A percentile compares a stretch with the other conserved stretches of the same genome.
Evolutionary conservation across 768 basidiomycete species (phyloP).

Genomic region (Lactarius sp.): DNA sequence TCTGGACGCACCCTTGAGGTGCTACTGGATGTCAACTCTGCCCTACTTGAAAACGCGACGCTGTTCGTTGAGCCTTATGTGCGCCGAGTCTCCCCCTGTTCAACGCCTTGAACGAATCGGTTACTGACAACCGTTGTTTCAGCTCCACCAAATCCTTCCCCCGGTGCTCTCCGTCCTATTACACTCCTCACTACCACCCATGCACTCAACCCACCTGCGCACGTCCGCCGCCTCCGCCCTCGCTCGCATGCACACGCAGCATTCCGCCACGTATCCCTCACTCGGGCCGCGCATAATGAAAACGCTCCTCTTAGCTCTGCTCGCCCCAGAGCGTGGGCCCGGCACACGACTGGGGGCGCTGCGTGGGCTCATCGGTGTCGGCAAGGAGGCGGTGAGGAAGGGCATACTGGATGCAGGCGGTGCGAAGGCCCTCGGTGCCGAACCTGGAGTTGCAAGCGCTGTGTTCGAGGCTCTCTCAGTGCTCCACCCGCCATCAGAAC

Average conservation of each 20-base stretch:
- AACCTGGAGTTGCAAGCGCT: constrained; percentile 50
- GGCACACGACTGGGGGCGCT: constrained; percentile 90
- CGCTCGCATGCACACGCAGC: constrained; percentile 71
- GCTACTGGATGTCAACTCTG: constrained; percentile 77
- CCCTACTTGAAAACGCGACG: constrained; percentile 79
- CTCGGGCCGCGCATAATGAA: constrained; percentile 89
- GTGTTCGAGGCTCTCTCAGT: constrained; percentile 63
- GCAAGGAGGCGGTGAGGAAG: constrained; percentile 78
- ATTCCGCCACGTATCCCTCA: constrained; percentile 85
- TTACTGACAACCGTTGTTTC: not conserved
- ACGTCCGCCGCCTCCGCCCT: constrained; percentile 80
- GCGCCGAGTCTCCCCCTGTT: constrained; percentile 30
- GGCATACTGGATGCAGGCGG: constrained; percentile 80
- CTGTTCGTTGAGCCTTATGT: constrained; percentile 97
- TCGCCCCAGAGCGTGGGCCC: constrained; percentile 62
- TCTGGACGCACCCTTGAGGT: constrained; percentile 75
- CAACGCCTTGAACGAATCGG: not conserved
- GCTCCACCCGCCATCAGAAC: constrained; percentile 52
- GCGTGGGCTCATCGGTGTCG: constrained; percentile 78
- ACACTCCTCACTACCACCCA: constrained; percentile 74
- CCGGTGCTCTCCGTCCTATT: constrained; percentile 88
- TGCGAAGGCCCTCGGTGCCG: constrained; percentile 66
- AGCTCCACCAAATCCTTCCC: constrained; percentile 96
- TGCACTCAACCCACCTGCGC: constrained; percentile 68
- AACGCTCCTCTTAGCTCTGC: constrained; percentile 82